These are phyloP conservation scores for Sporothrix protearum DNA, from an alignment of 2,329 filamentous ascomycete species.

Conservation along the genomic window DNA sequence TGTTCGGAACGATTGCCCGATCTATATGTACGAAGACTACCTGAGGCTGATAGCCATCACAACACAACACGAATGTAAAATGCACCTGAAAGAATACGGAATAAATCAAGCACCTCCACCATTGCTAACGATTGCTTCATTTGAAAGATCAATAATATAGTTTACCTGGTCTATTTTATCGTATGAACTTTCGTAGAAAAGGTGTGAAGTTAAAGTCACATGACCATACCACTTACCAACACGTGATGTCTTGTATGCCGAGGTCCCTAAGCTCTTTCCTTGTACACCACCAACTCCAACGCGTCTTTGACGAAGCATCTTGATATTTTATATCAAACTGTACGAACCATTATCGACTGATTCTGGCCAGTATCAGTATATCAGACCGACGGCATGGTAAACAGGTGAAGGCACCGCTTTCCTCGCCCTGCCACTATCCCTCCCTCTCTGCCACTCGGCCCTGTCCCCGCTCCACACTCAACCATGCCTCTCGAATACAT, in stretches of 20 bases:
- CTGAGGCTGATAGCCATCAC: neutral
- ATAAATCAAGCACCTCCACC: neutral
- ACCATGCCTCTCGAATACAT: slow-evolving; percentile 66
- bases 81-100: neutral
- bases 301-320: neutral
- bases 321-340: neutral
- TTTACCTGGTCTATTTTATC: neutral
- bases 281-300: slow-evolving; percentile 7
- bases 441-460: neutral
- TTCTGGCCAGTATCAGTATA: neutral
- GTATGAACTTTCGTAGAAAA: too few relatives aligned
- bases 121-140: neutral
- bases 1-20: neutral
- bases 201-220: neutral
- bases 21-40: neutral
- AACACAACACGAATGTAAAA: neutral
- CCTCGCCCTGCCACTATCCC: neutral
- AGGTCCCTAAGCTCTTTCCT: neutral
- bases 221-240: neutral
- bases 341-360: too few relatives aligned
- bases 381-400: neutral
- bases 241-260: slow-evolving; percentile 6
- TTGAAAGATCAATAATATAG: neutral
- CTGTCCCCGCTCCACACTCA: neutral
- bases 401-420: neutral